Conservation (phyloP, 2,329 filamentous ascomycete genomes). For the Claviceps sp. region DNA sequence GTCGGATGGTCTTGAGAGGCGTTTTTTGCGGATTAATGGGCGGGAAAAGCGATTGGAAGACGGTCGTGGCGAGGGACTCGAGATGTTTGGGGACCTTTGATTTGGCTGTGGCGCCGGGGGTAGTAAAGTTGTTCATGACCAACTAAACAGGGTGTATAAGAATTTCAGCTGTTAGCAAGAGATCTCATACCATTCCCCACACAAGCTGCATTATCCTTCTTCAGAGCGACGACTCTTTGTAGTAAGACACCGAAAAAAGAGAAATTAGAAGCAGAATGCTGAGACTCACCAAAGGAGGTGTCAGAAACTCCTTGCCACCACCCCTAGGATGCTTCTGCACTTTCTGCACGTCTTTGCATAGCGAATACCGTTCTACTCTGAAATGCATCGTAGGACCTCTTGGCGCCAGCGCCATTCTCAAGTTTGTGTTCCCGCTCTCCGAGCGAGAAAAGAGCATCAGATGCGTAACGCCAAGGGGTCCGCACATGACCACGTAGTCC, state of each 20-base stretch:
- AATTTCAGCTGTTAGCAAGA: no score
- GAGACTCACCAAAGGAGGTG: constrained; percentile 57
- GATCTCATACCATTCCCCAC: no score
- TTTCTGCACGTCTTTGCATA: constrained; percentile 80
- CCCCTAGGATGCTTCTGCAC: constrained; percentile 72
- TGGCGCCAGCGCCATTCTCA: constrained; percentile 77
- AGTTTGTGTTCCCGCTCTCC: constrained; percentile 77
- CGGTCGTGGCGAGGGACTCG: constrained; percentile 79
- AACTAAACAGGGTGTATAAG: constrained; percentile 33
- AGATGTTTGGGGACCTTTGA: constrained; percentile 82
- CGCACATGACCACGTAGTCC: constrained; percentile 93
- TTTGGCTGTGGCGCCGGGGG: constrained; percentile 43
- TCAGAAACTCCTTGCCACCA: constrained; percentile 73
- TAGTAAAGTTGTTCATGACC: constrained; percentile 96
- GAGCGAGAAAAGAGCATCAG: constrained; percentile 87
- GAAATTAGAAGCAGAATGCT: neutral
- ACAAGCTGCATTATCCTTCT: no score
- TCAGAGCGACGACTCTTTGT: neutral
- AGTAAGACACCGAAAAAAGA: neutral
- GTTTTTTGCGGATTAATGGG: constrained; percentile 87
- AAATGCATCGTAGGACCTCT: constrained; percentile 90
- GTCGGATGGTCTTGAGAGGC: constrained; percentile 80
- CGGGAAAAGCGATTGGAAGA: constrained; percentile 93
- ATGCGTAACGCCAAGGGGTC: constrained; percentile 84
- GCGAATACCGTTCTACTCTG: constrained; percentile 83